Percentiles rank a stretch among this genome's conserved stretches.
Evolutionary conservation across 345 rosid genomes (phyloP).

Genomic region (Diplotaxis tenuifolia): DNA sequence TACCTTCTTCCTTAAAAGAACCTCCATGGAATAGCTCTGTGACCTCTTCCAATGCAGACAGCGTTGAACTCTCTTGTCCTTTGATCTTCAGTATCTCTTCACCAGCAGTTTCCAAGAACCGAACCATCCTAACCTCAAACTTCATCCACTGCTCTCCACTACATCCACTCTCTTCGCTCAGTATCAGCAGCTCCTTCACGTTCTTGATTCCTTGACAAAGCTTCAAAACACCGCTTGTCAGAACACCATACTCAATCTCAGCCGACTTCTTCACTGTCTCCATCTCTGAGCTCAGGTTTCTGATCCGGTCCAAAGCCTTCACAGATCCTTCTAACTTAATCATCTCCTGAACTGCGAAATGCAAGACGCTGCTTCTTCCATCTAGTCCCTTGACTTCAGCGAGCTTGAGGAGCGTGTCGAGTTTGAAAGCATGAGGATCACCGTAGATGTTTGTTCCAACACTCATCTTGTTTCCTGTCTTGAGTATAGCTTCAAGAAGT

Average conservation of each 20-base stretch:
- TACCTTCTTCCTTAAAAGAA: constrained; percentile 84
- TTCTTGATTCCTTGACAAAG: constrained; percentile 59
- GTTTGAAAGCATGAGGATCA: constrained; percentile 80
- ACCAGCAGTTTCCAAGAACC: constrained; percentile 57
- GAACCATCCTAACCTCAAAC: constrained; percentile 58
- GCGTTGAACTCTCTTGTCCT: constrained; percentile 69
- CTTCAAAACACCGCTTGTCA: constrained; percentile 57
- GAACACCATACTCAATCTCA: constrained; percentile 74
- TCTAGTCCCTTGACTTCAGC: constrained; percentile 82
- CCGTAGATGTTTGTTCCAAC: constrained; percentile 75
- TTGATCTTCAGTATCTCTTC: constrained; percentile 76
- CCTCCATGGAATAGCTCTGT: constrained; percentile 91
- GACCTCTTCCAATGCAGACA: constrained; percentile 76
- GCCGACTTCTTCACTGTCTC: constrained; percentile 83
- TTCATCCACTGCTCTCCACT: constrained; percentile 46
- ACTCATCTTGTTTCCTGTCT: constrained; percentile 85
- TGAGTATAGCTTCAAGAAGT: constrained; percentile 82
- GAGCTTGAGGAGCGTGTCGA: constrained; percentile 87
- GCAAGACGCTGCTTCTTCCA: constrained; percentile 85
- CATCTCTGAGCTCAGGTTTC: constrained; percentile 69
- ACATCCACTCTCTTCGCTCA: constrained; percentile 25
- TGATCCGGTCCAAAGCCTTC: constrained; percentile 61
- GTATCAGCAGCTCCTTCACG: constrained; percentile 39
- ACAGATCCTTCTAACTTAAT: constrained; percentile 70
- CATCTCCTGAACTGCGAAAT: constrained; percentile 88